phyloP scores from a whole-genome alignment of 2,329 filamentous ascomycete genomes.

The Monosporascus sp. region DNA sequence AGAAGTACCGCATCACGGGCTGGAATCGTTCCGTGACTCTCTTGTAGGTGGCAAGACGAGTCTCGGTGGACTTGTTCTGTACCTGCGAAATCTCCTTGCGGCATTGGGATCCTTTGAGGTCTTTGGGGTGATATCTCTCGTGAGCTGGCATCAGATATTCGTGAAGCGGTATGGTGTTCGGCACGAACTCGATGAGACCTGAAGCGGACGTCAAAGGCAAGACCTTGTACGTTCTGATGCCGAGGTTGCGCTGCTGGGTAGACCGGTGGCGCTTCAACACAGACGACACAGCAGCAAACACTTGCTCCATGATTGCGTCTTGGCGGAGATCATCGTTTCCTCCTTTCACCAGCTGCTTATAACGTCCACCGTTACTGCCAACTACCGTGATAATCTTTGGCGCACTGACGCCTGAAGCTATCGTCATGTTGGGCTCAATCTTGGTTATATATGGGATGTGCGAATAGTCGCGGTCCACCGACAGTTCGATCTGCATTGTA shows the following conservation, averaged over 20 bases:
- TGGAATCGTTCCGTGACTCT: slow-evolving; percentile 78
- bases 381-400: slow-evolving; percentile 88
- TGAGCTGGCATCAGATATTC: slow-evolving; percentile 91
- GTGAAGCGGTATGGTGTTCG: slow-evolving; percentile 85
- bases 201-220: slow-evolving; percentile 78
- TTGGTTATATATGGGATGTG: slow-evolving; percentile 67
- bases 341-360: slow-evolving; percentile 91
- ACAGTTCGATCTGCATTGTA: slow-evolving; percentile 78
- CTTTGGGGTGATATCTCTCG: slow-evolving; percentile 76
- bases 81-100: slow-evolving; percentile 74
- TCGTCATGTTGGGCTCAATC: slow-evolving; percentile 71
- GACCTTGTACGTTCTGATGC: slow-evolving; percentile 95
- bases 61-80: slow-evolving; percentile 63
- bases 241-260: slow-evolving; percentile 82
- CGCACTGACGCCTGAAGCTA: slow-evolving; percentile 85
- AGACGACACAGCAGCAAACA: slow-evolving; percentile 92
- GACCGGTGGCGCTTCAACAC: slow-evolving; percentile 80
- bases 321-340: slow-evolving; percentile 94
- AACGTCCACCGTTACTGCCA: slow-evolving; percentile 70
- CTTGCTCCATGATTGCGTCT: slow-evolving; percentile 98
- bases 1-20: slow-evolving; percentile 94
- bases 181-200: slow-evolving; percentile 95
- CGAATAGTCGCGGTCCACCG: slow-evolving; percentile 68
- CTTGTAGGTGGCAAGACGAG: slow-evolving; percentile 69
- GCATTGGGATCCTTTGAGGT: slow-evolving; percentile 70